Evolutionary conservation across 164 flowering plant species (phyloP).

Genomic region (Cinnamomum micranthum): DNA sequence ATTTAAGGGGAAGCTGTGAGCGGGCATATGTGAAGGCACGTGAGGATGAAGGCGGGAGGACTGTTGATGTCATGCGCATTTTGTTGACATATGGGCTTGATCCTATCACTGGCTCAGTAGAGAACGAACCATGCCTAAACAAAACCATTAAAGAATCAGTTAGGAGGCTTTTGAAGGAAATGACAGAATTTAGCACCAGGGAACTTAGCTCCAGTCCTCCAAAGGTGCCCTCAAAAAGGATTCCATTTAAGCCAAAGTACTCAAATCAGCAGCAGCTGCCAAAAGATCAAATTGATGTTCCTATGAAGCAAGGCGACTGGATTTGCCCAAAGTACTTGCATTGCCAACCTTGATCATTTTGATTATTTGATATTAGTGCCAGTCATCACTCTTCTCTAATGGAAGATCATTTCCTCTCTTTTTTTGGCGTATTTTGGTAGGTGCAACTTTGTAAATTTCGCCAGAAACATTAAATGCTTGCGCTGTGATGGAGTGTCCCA

Average conservation of each 20-base stretch:
- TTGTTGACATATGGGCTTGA: conserved; percentile 71
- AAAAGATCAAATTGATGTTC: conserved; percentile 27
- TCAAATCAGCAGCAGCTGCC: conserved; percentile 15
- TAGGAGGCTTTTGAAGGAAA: conserved; percentile 56
- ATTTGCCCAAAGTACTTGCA: conserved; percentile 68
- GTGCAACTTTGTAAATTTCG: conserved; percentile 79
- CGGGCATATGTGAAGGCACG: conserved; percentile 77
- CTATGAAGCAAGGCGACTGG: conserved; percentile 79
- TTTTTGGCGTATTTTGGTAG: conserved; percentile 28
- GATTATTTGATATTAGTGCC: neutral
- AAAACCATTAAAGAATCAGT: conserved; percentile 52
- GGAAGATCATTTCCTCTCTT: neutral
- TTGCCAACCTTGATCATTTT: neutral
- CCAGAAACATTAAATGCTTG: conserved; percentile 76
- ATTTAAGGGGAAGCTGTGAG: conserved; percentile 74
- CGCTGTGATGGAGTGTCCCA: conserved; percentile 47
- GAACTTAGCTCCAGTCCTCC: conserved; percentile 24
- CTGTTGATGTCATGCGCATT: conserved; percentile 86
- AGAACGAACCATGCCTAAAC: conserved; percentile 44
- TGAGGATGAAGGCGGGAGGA: conserved; percentile 61
- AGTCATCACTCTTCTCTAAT: conserved; percentile 2
- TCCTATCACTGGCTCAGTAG: conserved; percentile 39
- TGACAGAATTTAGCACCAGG: conserved; percentile 41
- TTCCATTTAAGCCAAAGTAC: conserved; percentile 9
- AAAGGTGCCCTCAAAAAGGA: conserved; percentile 11